Conservation (phyloP, 805 yeast species). For the Candida insectorum region DNA sequence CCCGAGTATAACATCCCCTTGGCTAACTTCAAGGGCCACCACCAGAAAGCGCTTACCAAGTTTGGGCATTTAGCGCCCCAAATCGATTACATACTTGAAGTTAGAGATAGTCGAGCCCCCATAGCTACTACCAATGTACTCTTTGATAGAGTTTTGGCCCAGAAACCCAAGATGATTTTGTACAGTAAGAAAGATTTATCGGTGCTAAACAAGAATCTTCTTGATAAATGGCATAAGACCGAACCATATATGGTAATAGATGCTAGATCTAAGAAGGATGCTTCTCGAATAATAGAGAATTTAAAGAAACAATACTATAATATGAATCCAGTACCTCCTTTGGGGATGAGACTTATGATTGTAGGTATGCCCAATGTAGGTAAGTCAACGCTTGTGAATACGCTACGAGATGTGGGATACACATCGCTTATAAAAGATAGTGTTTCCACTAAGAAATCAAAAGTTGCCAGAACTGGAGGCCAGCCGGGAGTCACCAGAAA, state of each 20-base stretch:
- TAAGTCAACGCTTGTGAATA: constrained; percentile 81
- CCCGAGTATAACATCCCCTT: constrained; percentile 68
- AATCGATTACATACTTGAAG: constrained; percentile 76
- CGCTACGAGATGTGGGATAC: constrained; percentile 50
- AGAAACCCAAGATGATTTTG: constrained; percentile 56
- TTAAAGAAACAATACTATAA: constrained; percentile 43
- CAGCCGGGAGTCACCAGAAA: constrained; percentile 87
- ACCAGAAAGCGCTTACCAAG: constrained; percentile 67
- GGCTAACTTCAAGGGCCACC: constrained; percentile 90
- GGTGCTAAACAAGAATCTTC: constrained; percentile 32
- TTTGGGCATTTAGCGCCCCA: constrained; percentile 73
- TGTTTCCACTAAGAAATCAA: constrained; percentile 40
- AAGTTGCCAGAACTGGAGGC: constrained; percentile 82
- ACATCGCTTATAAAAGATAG: constrained; percentile 13
- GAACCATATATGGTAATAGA: constrained; percentile 51
- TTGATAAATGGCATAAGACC: constrained; percentile 32
- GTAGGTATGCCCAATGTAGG: constrained; percentile 99
- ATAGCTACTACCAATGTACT: constrained; percentile 75
- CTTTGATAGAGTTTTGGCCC: constrained; percentile 62
- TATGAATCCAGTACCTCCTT: constrained; percentile 71
- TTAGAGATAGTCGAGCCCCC: constrained; percentile 90
- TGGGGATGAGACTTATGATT: constrained; percentile 73
- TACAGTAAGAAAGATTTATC: constrained; percentile 77
- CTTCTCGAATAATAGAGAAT: constrained; percentile 45
- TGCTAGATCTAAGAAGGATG: constrained; percentile 50